Evolutionary conservation across 1,139 yeast genomes (phyloP), one percentile per base, ranked within the genome.

Genomic region (Ashbya aceris): DNA sequence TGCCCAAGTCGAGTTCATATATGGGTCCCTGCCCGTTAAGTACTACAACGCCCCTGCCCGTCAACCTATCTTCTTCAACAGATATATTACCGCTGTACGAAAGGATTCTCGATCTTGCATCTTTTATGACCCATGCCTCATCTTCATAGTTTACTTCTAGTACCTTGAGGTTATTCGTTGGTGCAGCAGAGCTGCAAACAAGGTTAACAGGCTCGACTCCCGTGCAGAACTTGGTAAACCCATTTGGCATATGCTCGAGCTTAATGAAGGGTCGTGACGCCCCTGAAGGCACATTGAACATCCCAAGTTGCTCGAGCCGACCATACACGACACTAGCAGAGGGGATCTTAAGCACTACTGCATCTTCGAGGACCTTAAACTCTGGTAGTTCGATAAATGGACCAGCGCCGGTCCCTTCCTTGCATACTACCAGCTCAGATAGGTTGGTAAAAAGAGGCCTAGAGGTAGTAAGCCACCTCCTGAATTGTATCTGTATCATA

Each of bases 311-410:
- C 13, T 71, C 71, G 27, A 70, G 56, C 5, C 69, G 62, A 17
- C 71, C 65, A 47, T 66, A 71, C 23, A 76, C 51, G 3, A 70
- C 61, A 3, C 74, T 60, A 1, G 76, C 71, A 5, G 76, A 65
- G 4, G 80, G 80, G 7, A 75, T 52, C 27, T 70, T 64, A 34
- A 74, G 62, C 35, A 75, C 51, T 44, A 75, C 46, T 7, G 72
- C 64, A 20, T 62, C 60, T 2, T 77, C 78, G 30, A 74, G 48
- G 6, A 70, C 70, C 39, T 67, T 66, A 46, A 73, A 71, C 31
- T 56, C 60, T 8, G 76, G 71, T 33, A 65, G 52, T 37, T 56
- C 60, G 27, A 57, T 45, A 47, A 67, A 67, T 1, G 68, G 66
- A 1, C 70, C 72, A 3, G 56, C 49, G 1, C 69, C 70, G 0